Conservation (phyloP, 768 basidiomycete genomes). For the Antrodiella citrinella region DNA sequence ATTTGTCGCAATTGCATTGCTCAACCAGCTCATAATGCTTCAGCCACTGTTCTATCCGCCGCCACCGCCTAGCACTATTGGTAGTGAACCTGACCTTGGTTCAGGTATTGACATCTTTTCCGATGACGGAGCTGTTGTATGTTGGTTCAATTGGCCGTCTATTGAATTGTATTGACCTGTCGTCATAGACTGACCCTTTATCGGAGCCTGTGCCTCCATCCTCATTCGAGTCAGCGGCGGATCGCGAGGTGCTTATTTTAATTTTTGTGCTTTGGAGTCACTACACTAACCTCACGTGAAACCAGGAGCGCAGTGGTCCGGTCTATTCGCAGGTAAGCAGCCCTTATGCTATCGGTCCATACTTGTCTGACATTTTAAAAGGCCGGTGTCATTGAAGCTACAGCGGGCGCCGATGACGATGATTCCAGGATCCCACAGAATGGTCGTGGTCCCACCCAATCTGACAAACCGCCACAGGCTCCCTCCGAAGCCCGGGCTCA, state of each 20-base stretch:
- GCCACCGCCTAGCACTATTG: neutral
- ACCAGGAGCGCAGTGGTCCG: too few relatives aligned
- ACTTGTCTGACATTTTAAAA: too few relatives aligned
- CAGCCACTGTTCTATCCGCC: neutral
- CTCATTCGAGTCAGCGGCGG: constrained; percentile 11
- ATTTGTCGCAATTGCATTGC: too few relatives aligned
- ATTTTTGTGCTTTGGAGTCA: too few relatives aligned
- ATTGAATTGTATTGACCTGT: neutral
- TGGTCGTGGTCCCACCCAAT: too few relatives aligned
- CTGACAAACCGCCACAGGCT: too few relatives aligned
- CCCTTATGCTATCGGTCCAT: too few relatives aligned
- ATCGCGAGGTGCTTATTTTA: constrained; percentile 1
- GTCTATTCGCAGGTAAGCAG: too few relatives aligned
- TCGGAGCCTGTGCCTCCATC: constrained; percentile 18
- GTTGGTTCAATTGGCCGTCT: neutral
- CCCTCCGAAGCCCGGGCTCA: neutral
- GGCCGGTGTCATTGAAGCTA: too few relatives aligned
- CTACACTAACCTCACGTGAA: too few relatives aligned
- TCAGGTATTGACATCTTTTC: neutral
- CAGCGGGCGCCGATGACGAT: neutral
- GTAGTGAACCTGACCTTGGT: neutral
- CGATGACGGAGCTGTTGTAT: constrained; percentile 10
- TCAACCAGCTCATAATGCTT: too few relatives aligned
- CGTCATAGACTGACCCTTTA: constrained; percentile 8
- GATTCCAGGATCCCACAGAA: neutral